Conservation (phyloP, 768 basidiomycete species). For the Trametes gibbosa region DNA sequence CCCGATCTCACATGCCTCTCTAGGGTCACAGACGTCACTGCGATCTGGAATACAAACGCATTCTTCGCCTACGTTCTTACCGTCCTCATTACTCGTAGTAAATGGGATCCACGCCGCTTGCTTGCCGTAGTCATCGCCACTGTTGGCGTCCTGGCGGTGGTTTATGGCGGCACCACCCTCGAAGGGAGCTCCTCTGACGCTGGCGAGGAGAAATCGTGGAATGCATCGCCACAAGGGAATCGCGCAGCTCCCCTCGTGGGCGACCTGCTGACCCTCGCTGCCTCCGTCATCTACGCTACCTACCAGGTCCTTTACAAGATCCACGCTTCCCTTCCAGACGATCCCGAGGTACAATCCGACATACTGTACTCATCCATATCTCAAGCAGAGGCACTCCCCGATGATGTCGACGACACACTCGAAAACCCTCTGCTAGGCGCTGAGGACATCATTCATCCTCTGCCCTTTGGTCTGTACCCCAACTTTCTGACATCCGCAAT, state of each 20-base stretch:
- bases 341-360: slow-evolving; percentile 48
- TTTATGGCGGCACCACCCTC: slow-evolving; percentile 61
- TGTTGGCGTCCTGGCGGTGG: slow-evolving; percentile 73
- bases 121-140: slow-evolving; percentile 79
- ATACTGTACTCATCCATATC: slow-evolving; percentile 45
- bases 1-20: background rate
- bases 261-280: slow-evolving; percentile 69
- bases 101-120: slow-evolving; percentile 63
- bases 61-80: slow-evolving; percentile 90
- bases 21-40: slow-evolving; percentile 81
- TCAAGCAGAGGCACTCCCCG: slow-evolving; percentile 31
- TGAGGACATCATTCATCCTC: slow-evolving; percentile 46
- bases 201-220: slow-evolving; percentile 2
- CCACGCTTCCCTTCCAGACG: slow-evolving; percentile 68
- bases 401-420: slow-evolving; percentile 22
- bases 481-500: slow-evolving; percentile 79
- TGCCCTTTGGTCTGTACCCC: slow-evolving; percentile 82
- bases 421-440: slow-evolving; percentile 11
- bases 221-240: background rate
- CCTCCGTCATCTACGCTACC: slow-evolving; percentile 68
- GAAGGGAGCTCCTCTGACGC: slow-evolving; percentile 6
- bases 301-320: slow-evolving; percentile 88
- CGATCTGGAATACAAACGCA: slow-evolving; percentile 81
- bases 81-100: slow-evolving; percentile 62
- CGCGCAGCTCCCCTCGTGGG: slow-evolving; percentile 61